Evolutionary conservation across 176 grass and related monocot species (phyloP).

Genomic region (Rhynchospora tenuis): DNA sequence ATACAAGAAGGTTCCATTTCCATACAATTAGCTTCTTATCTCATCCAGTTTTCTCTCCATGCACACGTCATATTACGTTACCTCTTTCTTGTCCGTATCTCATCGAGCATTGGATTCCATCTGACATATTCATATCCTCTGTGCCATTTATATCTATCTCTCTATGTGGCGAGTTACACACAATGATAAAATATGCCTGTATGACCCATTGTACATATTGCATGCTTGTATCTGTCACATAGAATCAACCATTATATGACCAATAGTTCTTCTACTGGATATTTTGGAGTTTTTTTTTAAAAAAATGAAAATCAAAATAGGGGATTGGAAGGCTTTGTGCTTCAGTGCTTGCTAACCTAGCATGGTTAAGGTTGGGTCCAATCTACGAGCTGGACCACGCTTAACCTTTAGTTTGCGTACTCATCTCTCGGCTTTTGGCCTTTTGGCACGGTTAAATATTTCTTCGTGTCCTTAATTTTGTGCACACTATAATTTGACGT

Average conservation of each 20-base stretch:
- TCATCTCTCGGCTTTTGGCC: neutral
- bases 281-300: neutral
- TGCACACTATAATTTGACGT: neutral
- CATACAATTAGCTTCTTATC: neutral
- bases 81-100: neutral
- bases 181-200: neutral
- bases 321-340: neutral
- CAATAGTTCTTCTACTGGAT: neutral
- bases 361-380: neutral
- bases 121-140: neutral
- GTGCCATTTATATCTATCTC: neutral
- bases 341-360: neutral
- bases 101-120: slow-evolving; percentile 20
- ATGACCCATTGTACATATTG: neutral
- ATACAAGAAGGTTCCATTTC: slow-evolving; percentile 12
- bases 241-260: neutral
- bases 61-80: neutral
- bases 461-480: neutral
- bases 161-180: neutral
- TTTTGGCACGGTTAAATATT: neutral
- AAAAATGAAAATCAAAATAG: neutral
- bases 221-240: neutral
- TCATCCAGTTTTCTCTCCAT: neutral
- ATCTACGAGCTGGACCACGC: neutral
- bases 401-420: neutral